Base-by-base conservation (phyloP, 129 eudicot genomes). In the Flaveria brownii region DNA sequence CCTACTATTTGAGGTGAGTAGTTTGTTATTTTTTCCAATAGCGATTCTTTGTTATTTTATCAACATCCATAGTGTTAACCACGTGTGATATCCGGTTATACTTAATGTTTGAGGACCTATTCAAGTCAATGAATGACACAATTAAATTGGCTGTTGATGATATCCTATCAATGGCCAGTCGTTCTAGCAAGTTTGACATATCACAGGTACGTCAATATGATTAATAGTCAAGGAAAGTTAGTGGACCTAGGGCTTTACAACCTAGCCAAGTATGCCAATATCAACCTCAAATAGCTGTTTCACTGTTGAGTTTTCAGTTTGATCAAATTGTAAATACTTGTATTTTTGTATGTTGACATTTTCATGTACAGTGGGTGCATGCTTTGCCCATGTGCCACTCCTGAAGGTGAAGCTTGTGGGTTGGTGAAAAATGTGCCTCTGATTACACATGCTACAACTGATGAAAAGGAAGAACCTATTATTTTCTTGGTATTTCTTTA, bases 361-460 rank as follows among this genome's bases (percentile, higher is more conserved):
- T 80, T 66, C 11, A 57, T 78, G 65, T 69, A 45, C 89, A 93
- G 98, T 94, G 96, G 96, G 98, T 25, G 98, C 49, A 91, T 94
- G 98, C 90, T 94, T 79, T 94, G 98, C 79, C 98, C 98, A 13
- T 94, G 98, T 86, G 98, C 91, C 80, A 94, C 98, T 71, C 98
- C 98, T 28, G 98, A 91, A 84, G 98, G 98, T 79, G 98, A 94
- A 94, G 82, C 93, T 66, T 94, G 98, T 81, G 98, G 98, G 64
- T 71, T 94, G 82, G 97, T 90, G 70, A 94, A 94, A 74, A 88
- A 94, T 83, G 83, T 94, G 79, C 96, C 98, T 52, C 56, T 94
- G 81, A 90, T 91, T 97, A 84, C 98, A n/a, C 98, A 91, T 81
- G 96, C 91, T 68, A 94, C 98, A 71, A 94, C 96, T 43, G 98